These are phyloP conservation scores for Emmonsiellopsis sp. DNA, from an alignment of 2,329 filamentous ascomycete genomes.

Conservation along the genomic window DNA sequence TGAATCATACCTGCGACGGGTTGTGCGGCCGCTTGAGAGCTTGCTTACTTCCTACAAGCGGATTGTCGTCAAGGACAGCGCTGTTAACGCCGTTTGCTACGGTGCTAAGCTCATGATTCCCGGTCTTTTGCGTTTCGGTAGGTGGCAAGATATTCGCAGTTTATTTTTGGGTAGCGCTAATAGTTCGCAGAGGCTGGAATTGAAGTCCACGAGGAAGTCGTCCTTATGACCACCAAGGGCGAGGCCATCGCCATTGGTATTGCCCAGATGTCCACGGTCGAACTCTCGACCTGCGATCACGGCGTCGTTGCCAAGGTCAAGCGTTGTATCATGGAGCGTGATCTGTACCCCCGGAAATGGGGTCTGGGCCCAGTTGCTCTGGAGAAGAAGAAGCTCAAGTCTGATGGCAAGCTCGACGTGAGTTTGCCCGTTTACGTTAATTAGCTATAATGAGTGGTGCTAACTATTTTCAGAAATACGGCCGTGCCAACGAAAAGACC, in stretches of 20 bases:
- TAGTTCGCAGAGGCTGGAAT: slow-evolving; percentile 64
- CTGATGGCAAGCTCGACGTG: slow-evolving; percentile 86
- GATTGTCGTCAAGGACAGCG: slow-evolving; percentile 93
- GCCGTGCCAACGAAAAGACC: slow-evolving; percentile 82
- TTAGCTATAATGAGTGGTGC: slow-evolving; percentile 4
- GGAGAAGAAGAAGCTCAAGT: slow-evolving; percentile 99
- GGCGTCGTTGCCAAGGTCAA: slow-evolving; percentile 98
- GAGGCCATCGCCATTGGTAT: slow-evolving; percentile 96
- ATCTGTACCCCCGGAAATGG: slow-evolving; percentile 94
- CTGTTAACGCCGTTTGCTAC: slow-evolving; percentile 96
- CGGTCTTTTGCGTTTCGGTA: slow-evolving; percentile 83
- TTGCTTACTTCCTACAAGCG: slow-evolving; percentile 91
- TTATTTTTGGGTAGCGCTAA: background rate
- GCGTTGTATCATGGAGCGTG: slow-evolving; percentile 99
- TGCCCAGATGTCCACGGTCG: slow-evolving; percentile 94
- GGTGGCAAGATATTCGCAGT: slow-evolving; percentile 20
- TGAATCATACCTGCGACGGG: slow-evolving; percentile 80
- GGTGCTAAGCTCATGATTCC: slow-evolving; percentile 99
- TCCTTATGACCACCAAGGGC: slow-evolving; percentile 98
- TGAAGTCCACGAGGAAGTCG: slow-evolving; percentile 90
- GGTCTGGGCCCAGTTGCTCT: slow-evolving; percentile 84
- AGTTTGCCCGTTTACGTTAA: slow-evolving; percentile 18
- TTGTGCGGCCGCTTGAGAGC: slow-evolving; percentile 88
- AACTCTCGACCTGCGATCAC: slow-evolving; percentile 94
- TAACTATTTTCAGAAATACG: slow-evolving; percentile 58